Evolutionary conservation across 2,329 filamentous ascomycete species (phyloP).

Genomic region (Dothidotthia symphoricarpi): DNA sequence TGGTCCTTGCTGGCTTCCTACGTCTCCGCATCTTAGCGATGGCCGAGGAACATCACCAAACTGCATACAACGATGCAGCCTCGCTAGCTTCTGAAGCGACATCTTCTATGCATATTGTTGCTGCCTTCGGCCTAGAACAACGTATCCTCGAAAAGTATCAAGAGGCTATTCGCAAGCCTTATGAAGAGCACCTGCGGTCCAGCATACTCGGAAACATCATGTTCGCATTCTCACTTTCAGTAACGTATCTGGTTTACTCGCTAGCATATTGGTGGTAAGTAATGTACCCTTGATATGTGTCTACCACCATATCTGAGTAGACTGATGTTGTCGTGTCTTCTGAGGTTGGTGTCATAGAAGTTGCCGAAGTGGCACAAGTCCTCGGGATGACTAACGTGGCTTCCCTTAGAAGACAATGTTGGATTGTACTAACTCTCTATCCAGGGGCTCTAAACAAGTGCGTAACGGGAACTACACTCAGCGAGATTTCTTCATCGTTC

Average conservation of each 20-base stretch:
- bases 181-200: conserved; percentile 43
- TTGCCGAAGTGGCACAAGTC: no score
- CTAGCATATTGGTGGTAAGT: conserved; percentile 50
- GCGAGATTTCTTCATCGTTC: conserved; percentile 47
- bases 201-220: conserved; percentile 44
- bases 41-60: conserved; percentile 63
- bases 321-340: no score
- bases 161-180: conserved; percentile 41
- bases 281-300: no score
- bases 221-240: conserved; percentile 46
- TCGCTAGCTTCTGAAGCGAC: conserved; percentile 67
- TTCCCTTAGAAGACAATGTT: conserved; percentile 2
- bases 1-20: conserved; percentile 49
- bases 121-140: conserved; percentile 44
- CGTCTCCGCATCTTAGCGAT: conserved; percentile 52
- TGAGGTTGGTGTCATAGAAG: no score
- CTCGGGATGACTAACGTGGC: no score
- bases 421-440: conserved; percentile 5
- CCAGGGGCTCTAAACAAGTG: conserved; percentile 44
- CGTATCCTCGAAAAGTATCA: conserved; percentile 42
- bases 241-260: conserved; percentile 51
- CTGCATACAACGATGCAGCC: conserved; percentile 63
- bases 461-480: conserved; percentile 44
- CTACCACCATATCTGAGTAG: not conserved
- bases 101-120: conserved; percentile 62